phyloP scores from a whole-genome alignment of 768 basidiomycete species.

The Hemileccinum impolitum region DNA sequence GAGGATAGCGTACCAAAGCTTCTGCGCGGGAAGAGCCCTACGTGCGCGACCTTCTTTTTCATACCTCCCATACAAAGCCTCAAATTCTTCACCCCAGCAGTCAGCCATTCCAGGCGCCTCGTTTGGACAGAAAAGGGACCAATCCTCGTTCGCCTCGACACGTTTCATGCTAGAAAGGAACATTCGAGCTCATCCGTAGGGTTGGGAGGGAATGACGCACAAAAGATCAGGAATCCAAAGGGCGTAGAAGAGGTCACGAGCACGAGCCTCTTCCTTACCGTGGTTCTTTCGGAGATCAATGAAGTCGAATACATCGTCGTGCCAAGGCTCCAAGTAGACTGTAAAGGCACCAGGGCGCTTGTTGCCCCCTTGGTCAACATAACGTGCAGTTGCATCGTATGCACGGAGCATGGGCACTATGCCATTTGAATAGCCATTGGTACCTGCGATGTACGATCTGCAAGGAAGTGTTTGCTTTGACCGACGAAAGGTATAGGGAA shows the following conservation, averaged over 20 bases:
- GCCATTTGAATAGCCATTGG: slow-evolving; percentile 98
- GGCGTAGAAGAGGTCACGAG: slow-evolving; percentile 96
- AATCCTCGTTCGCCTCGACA: slow-evolving; percentile 82
- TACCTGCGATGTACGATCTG: slow-evolving; percentile 97
- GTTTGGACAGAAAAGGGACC: slow-evolving; percentile 97
- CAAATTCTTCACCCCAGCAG: slow-evolving; percentile 87
- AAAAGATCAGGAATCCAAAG: slow-evolving; percentile 98
- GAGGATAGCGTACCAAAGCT: slow-evolving; percentile 96
- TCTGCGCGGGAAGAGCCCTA: slow-evolving; percentile 87
- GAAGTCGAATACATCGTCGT: slow-evolving; percentile 96
- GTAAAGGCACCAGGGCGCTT: slow-evolving; percentile 99
- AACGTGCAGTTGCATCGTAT: slow-evolving; percentile 96
- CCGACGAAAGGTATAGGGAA: background rate
- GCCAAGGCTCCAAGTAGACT: slow-evolving; percentile 99
- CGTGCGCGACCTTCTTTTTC: slow-evolving; percentile 87
- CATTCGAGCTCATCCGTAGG: background rate
- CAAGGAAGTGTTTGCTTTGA: slow-evolving; percentile 2
- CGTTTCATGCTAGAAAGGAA: slow-evolving; percentile 79
- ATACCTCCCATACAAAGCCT: slow-evolving; percentile 79
- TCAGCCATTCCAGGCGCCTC: slow-evolving; percentile 91
- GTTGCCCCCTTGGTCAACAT: slow-evolving; percentile 99
- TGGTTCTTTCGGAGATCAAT: slow-evolving; percentile 98
- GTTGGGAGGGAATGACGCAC: slow-evolving; percentile 40
- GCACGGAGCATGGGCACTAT: slow-evolving; percentile 99
- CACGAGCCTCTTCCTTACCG: slow-evolving; percentile 96